A percentile compares a stretch with the other conserved stretches of the same genome.
These are phyloP conservation scores for Fraxinus ornus DNA, from an alignment of 305 asterid species.

Conservation along the genomic window DNA sequence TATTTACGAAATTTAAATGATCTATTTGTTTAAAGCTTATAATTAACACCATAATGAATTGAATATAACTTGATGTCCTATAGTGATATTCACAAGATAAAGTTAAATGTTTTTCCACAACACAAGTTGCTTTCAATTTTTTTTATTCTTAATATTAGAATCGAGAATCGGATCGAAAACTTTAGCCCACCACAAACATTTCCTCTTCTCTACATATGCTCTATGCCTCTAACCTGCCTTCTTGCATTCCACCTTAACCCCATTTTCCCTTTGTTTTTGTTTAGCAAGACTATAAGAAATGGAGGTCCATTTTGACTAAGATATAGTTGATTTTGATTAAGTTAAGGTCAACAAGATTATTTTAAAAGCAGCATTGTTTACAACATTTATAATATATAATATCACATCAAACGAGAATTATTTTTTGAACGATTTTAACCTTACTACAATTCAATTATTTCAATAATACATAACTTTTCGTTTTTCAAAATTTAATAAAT, in stretches of 20 bases:
- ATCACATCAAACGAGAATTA: too few species aligned
- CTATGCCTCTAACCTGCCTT: not conserved
- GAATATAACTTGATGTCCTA: not conserved
- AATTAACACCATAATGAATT: not conserved
- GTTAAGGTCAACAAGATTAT: too few species aligned
- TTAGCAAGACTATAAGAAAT: not conserved
- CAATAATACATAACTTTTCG: too few species aligned
- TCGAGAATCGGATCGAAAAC: not conserved
- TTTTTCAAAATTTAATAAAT: too few species aligned
- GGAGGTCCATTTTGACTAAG: not conserved
- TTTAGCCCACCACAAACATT: not conserved
- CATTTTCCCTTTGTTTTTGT: not conserved
- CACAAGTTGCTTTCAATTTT: not conserved
- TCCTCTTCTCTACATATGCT: not conserved
- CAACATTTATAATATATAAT: too few species aligned
- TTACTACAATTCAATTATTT: too few species aligned
- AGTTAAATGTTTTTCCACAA: not conserved
- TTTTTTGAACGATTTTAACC: too few species aligned
- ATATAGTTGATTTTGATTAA: not conserved
- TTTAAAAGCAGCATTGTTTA: too few species aligned
- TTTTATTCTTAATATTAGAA: not conserved
- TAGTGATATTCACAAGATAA: not conserved
- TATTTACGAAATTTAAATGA: not conserved
- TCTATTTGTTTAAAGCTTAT: not conserved
- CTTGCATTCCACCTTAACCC: not conserved